These are phyloP conservation scores for Aciculosporium take DNA, from an alignment of 2,329 filamentous ascomycete species.

Conservation along the genomic window DNA sequence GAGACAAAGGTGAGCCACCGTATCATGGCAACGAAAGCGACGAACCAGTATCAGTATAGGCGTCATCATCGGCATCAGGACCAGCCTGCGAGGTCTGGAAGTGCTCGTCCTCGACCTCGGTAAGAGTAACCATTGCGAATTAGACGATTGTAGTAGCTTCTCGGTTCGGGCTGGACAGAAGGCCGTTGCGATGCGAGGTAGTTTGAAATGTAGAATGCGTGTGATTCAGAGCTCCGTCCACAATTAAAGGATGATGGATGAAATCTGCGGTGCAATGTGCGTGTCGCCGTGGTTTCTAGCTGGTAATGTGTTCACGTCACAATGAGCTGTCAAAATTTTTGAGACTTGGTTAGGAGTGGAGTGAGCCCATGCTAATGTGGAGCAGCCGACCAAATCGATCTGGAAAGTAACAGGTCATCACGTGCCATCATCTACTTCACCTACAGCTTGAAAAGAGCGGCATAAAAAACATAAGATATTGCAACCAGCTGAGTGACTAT, in stretches of 20 bases:
- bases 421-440: too few relatives aligned
- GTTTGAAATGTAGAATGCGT: too few relatives aligned
- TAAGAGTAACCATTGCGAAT: slow-evolving; percentile 78
- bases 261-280: not conserved
- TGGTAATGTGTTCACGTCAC: slow-evolving; percentile 2
- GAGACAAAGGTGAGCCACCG: not conserved
- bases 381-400: not conserved
- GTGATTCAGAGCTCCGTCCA: not conserved
- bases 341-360: not conserved
- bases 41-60: slow-evolving; percentile 86
- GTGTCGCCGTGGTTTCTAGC: not conserved
- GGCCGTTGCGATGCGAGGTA: not conserved
- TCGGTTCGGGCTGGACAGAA: not conserved
- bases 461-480: too few relatives aligned
- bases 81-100: slow-evolving; percentile 59
- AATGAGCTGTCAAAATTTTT: slow-evolving; percentile 3
- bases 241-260: not conserved
- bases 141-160: not conserved
- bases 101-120: slow-evolving; percentile 93
- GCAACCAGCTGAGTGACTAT: too few relatives aligned
- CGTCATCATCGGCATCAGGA: slow-evolving; percentile 73
- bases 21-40: slow-evolving; percentile 4
- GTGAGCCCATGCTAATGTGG: not conserved
- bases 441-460: too few relatives aligned
- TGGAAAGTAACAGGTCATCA: too few relatives aligned